A percentile compares a stretch with the other conserved stretches of the same genome.
phyloP scores from a whole-genome alignment of 805 yeast species.

The Nakazawaea anatomiae region DNA sequence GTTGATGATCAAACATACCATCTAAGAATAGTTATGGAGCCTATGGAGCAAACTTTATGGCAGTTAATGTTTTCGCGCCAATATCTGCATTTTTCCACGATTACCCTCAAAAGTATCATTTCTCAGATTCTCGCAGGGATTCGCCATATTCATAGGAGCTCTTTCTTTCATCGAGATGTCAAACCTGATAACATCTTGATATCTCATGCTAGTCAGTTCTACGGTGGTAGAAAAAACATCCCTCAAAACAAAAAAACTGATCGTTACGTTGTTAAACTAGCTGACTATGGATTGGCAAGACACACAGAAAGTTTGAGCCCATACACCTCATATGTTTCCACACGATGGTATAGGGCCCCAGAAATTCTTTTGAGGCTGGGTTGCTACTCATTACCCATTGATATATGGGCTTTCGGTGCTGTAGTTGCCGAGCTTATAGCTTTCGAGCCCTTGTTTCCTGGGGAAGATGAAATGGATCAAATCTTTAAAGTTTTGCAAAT shows the following conservation, averaged over 20 bases:
- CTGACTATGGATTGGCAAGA: conserved; percentile 78
- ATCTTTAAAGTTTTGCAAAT: conserved; percentile 57
- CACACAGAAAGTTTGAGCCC: conserved; percentile 44
- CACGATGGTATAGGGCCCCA: conserved; percentile 85
- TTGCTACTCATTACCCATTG: conserved; percentile 62
- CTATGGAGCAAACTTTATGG: conserved; percentile 75
- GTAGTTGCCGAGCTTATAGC: conserved; percentile 71
- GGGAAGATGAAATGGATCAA: conserved; percentile 75
- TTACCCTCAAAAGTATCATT: conserved; percentile 59
- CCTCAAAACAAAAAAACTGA: conserved; percentile 35
- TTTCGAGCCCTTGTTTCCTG: conserved; percentile 79
- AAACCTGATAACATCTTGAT: conserved; percentile 91
- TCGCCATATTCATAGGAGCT: conserved; percentile 68
- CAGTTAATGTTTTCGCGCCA: conserved; percentile 67
- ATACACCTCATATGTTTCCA: conserved; percentile 73
- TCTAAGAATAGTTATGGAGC: conserved; percentile 83
- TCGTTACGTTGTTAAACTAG: conserved; percentile 61
- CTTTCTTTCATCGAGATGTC: conserved; percentile 81
- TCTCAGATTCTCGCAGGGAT: conserved; percentile 73
- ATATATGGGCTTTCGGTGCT: conserved; percentile 83
- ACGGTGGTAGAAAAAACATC: conserved; percentile 31
- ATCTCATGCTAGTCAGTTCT: conserved; percentile 49
- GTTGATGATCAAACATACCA: conserved; percentile 55
- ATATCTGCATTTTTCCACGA: conserved; percentile 44
- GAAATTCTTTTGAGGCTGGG: conserved; percentile 65